Evolutionary conservation across 2,329 filamentous ascomycete species (phyloP), one percentile per base, ranked within the genome.

Genomic region (Verticillium nonalfalfae): DNA sequence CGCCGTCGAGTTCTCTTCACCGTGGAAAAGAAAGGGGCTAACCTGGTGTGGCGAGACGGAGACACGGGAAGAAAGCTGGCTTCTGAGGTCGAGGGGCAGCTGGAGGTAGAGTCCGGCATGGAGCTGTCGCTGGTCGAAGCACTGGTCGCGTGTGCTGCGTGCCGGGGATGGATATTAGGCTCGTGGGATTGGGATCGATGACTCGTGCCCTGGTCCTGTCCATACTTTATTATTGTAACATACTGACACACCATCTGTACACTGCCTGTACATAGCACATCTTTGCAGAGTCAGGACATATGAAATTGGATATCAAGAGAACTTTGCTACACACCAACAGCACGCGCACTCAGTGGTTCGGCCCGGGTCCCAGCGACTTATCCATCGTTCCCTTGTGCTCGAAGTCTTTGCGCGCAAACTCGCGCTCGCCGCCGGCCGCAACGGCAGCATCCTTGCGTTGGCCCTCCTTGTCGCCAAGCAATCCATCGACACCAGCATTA

Each of bases 401-500:
- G 9, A 65, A 65, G 0, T 64, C 64, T 57, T 63, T 65, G 55
- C 40, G 57, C 31, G 62, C 62, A 38, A 64, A 64, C 56, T 65
- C 64, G 33, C 62, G 60, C 58, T 65, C 62, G 1, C 64, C 64
- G 2, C 62, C 64, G 1, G 64, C 62, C 4, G 60, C 36, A 1
- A 61, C 31, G 45, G 31, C 39, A n/a, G 72, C 75, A 68, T 75
- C 71, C 66, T 72, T 69, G 57, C 75, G 66, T 63, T 71, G 67
- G 52, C 70, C 66, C 4, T 70, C 65, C 64, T 72, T 70, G 62
- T 75, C 77, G 57, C 62, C 62, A 0, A 63, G 59, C 55, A 73
- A 64, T 7, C 70, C 73, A 21, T 72, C 72, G 7, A 66, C 64
- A 40, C 72, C 62, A 55, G 73, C 74, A 66, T 74, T 73, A 65